Evolutionary conservation across 345 rosid species (phyloP).

Genomic region (Corchorus capsularis): DNA sequence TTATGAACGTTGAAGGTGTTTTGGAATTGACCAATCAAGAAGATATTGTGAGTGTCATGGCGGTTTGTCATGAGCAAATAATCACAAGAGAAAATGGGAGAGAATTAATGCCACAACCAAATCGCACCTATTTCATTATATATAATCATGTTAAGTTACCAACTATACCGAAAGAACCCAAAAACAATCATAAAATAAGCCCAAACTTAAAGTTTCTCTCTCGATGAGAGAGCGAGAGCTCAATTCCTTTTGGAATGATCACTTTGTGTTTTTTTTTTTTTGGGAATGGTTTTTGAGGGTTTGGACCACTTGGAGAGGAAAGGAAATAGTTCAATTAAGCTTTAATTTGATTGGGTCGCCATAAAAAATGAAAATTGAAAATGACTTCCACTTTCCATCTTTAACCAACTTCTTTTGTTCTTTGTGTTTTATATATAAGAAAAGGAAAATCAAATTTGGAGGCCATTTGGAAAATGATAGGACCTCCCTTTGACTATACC

Average conservation of each 20-base stretch:
- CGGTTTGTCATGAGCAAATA: background rate
- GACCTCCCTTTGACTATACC: background rate
- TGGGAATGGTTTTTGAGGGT: background rate
- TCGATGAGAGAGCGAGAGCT: background rate
- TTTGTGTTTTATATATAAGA: background rate
- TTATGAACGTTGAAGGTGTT: too few species aligned
- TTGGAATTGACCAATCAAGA: conserved; percentile 8
- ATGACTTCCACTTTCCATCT: conserved; percentile 4
- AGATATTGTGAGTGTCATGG: conserved; percentile 12
- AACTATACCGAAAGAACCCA: background rate
- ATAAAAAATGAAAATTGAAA: conserved; percentile 1
- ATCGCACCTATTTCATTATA: background rate
- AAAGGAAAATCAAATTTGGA: background rate
- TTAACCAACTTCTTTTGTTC: background rate
- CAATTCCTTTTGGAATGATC: background rate
- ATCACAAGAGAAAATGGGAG: background rate
- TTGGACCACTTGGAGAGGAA: conserved; percentile 5
- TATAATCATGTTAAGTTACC: background rate
- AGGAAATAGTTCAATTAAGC: background rate
- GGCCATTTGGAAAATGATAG: background rate
- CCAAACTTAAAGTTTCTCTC: background rate
- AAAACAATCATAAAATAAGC: background rate
- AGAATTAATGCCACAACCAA: background rate
- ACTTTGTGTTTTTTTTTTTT: background rate
- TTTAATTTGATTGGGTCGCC: background rate